These are phyloP conservation scores for Bryoglossum gracile DNA, from an alignment of 495 filamentous ascomycete genomes.

Conservation along the genomic window DNA sequence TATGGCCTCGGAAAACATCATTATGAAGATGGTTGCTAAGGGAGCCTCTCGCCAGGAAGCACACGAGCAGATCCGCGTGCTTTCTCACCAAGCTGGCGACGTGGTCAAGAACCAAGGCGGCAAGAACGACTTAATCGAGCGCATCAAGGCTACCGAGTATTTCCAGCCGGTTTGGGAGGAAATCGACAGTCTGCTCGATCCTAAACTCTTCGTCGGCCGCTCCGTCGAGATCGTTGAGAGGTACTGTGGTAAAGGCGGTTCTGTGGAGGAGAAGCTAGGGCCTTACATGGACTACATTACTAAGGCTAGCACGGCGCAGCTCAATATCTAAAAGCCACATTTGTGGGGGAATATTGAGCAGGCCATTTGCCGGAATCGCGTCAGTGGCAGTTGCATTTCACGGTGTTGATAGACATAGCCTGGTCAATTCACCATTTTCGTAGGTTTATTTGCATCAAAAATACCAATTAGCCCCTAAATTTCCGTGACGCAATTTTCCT, in stretches of 20 bases:
- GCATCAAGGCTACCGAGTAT: conserved; percentile 67
- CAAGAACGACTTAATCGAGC: conserved; percentile 75
- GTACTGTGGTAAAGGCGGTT: conserved; percentile 20
- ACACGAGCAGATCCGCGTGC: conserved; percentile 84
- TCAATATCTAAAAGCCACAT: conserved; percentile 16
- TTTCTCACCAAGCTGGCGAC: conserved; percentile 75
- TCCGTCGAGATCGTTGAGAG: conserved; percentile 16
- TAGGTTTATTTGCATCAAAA: background rate
- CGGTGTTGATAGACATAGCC: background rate
- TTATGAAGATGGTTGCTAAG: conserved; percentile 17
- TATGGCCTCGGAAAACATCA: conserved; percentile 81
- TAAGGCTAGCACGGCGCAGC: conserved; percentile 13
- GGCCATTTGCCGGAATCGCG: background rate
- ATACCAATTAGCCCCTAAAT: background rate
- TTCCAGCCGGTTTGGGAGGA: conserved; percentile 76
- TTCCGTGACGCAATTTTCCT: background rate
- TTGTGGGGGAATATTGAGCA: background rate
- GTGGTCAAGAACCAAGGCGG: conserved; percentile 76
- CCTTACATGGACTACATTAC: conserved; percentile 22
- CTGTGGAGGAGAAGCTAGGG: conserved; percentile 14
- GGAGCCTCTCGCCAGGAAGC: conserved; percentile 69
- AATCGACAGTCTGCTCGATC: conserved; percentile 67
- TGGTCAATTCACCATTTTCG: background rate
- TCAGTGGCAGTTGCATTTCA: background rate
- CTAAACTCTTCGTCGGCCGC: conserved; percentile 62